These are phyloP conservation scores for Emmonsia crescens DNA, from an alignment of 2,329 filamentous ascomycete genomes.

Conservation along the genomic window DNA sequence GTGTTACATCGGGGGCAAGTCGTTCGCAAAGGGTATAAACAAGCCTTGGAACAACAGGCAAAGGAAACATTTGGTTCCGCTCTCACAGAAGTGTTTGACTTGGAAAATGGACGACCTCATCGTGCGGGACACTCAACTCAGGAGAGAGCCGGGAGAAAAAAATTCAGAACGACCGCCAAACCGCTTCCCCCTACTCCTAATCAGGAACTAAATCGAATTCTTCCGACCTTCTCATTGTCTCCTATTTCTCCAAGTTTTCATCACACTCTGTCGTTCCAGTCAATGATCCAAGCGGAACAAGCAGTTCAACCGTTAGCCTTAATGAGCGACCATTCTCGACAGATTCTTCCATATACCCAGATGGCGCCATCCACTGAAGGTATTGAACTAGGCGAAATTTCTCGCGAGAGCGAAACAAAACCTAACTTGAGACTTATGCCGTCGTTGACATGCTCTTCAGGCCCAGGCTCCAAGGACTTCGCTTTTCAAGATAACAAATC, in stretches of 20 bases:
- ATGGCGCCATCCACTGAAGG: neutral
- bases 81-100: neutral
- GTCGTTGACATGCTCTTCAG: neutral
- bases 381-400: neutral
- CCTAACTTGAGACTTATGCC: neutral
- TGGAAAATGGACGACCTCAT: neutral
- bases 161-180: neutral
- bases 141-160: neutral
- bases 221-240: neutral
- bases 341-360: neutral
- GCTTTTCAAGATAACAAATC: neutral
- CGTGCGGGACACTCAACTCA: too few species aligned
- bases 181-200: neutral
- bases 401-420: neutral
- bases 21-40: slow-evolving; percentile 56
- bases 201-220: neutral
- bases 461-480: neutral
- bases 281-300: slow-evolving; percentile 6
- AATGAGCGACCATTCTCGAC: neutral
- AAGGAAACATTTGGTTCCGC: slow-evolving; percentile 13
- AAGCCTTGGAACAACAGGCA: slow-evolving; percentile 38
- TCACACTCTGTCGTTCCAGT: neutral
- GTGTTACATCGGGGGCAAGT: slow-evolving; percentile 61
- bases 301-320: neutral
- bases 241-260: slow-evolving; percentile 3